phyloP scores from a whole-genome alignment of 495 filamentous ascomycete species.

The Tetracladium marchalianum region DNA sequence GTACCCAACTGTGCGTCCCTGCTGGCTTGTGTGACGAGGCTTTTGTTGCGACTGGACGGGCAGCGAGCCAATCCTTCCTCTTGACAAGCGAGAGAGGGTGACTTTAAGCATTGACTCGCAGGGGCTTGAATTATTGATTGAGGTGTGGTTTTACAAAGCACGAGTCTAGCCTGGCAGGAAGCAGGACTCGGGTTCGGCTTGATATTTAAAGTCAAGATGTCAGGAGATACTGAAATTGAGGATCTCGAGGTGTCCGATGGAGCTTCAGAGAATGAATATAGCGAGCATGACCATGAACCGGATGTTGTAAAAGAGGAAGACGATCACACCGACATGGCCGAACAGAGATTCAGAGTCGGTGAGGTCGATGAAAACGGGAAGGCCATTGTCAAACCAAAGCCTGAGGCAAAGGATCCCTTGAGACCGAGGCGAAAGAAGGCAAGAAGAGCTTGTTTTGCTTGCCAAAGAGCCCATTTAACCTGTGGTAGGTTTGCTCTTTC shows the following conservation, averaged over 20 bases:
- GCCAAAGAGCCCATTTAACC: slow-evolving; percentile 93
- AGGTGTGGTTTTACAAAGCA: slow-evolving; percentile 20
- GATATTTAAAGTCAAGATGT: slow-evolving; percentile 20
- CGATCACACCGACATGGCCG: slow-evolving; percentile 46
- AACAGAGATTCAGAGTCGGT: slow-evolving; percentile 36
- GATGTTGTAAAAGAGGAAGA: slow-evolving; percentile 32
- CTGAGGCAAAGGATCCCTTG: slow-evolving; percentile 72
- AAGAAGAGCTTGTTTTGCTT: slow-evolving; percentile 87
- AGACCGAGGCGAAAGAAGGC: slow-evolving; percentile 93
- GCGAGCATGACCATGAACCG: slow-evolving; percentile 38
- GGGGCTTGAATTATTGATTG: slow-evolving; percentile 13
- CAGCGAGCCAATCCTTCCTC: not conserved
- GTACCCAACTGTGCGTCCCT: slow-evolving; percentile 5
- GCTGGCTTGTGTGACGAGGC: slow-evolving; percentile 12
- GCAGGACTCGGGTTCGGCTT: not conserved
- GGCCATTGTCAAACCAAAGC: slow-evolving; percentile 44
- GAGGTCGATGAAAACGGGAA: slow-evolving; percentile 28
- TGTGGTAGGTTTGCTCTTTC: slow-evolving; percentile 66
- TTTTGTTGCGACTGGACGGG: slow-evolving; percentile 6
- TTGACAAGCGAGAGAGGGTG: slow-evolving; percentile 5
- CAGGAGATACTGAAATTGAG: slow-evolving; percentile 21
- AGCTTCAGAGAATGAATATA: slow-evolving; percentile 44
- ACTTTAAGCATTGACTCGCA: not conserved
- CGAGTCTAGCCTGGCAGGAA: slow-evolving; percentile 3
- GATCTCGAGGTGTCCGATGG: slow-evolving; percentile 32